Evolutionary conservation across 139 green algal species (phyloP).

Genomic region (Desmodesmus armatus): DNA sequence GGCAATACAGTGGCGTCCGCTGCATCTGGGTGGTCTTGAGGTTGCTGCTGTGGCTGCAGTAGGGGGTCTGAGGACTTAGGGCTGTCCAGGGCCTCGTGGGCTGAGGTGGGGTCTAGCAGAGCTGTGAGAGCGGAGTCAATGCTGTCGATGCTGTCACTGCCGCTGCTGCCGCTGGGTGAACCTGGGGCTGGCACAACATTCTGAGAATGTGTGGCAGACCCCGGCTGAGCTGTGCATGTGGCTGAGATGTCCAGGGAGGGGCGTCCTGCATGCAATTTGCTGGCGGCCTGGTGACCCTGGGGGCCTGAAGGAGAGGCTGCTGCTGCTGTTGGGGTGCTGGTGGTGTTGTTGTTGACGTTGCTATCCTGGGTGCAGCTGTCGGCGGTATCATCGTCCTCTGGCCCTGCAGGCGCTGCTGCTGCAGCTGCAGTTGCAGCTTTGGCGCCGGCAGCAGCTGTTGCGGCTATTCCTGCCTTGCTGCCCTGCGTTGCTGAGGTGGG

Average conservation of each 20-base stretch:
- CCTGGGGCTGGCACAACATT: too few species aligned
- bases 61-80: background rate
- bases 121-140: too few species aligned
- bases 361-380: background rate
- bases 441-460: background rate
- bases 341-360: background rate
- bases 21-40: background rate
- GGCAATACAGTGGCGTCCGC: background rate
- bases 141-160: background rate
- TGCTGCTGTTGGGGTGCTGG: background rate
- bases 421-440: background rate
- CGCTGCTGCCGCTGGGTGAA: conserved; percentile 16
- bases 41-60: background rate
- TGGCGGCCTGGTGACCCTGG: background rate
- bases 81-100: background rate
- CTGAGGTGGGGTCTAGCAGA: too few species aligned
- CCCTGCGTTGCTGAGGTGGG: too few species aligned
- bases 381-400: too few species aligned
- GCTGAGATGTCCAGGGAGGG: background rate
- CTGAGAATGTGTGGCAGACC: too few species aligned
- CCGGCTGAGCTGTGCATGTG: too few species aligned
- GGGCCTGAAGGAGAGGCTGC: conserved; percentile 3
- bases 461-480: background rate
- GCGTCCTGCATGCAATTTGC: background rate
- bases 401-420: background rate